Base-by-base conservation (phyloP, 2,329 filamentous ascomycete genomes). In the Scleromitrula shiraiana region DNA sequence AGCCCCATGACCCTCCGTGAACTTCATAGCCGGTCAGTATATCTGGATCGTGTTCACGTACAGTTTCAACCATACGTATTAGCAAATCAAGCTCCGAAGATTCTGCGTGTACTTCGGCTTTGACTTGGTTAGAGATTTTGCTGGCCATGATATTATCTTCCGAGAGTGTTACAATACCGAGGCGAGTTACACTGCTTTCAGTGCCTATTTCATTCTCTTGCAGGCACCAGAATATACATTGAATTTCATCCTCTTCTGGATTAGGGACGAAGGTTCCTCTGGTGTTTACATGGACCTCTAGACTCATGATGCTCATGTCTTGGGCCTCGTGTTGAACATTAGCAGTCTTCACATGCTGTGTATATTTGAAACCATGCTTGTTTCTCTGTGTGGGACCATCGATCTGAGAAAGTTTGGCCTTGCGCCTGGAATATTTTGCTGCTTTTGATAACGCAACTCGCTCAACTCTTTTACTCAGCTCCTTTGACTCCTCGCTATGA, bases 301-400 rank as follows among this genome's bases (percentile, higher is more conserved):
- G 67, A 56, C 89, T 94, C 87, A 98, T 90, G 15, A 85, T 88
- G 57, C 87, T 95, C 93, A 98, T 97, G 64, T 95, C 95, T 57
- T 93, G 86, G 2, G 80, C 82, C 64, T 94, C 88, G 56, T 91
- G 86, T 59, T 88, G 79, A 15, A 94, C 81, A 56, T 82, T 88
- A 0, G 83, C 85, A 1, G 82, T 82, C 56, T 81, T 79, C 52
- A 77, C 75, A 61, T 82, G 86, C 56, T 90, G 88, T 0, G 85
- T 88, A 64, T 86, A 95, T 62, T 90, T 93, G 70, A 90, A 91
- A 0, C 85, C 88, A 62, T 91, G 75, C 52, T 79, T 83, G 59
- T 88, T 86, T 62, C 77, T 85, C 44, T 91, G 90, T 0, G 91
- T 96, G 0, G 89, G 82, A 0, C 85, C 88, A 42, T 95, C 87